phyloP scores from a whole-genome alignment of 192 early-diverging fungal genomes.

The Coemansia sp. region DNA sequence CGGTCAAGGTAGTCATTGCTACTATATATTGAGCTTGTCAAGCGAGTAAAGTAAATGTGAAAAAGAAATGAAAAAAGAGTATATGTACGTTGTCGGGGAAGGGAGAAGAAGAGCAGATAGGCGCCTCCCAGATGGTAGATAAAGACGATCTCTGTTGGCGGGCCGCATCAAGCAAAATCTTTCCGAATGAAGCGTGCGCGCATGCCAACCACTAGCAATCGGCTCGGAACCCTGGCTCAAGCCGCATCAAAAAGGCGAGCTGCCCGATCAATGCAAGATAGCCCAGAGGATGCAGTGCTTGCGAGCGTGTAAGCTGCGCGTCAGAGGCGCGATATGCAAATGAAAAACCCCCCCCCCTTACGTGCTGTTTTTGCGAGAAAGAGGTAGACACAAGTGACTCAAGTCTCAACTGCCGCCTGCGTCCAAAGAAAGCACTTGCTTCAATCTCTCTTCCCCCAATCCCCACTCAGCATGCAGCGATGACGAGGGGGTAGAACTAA shows the following conservation, averaged over 20 bases:
- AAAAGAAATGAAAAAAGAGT: not conserved
- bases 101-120: not conserved
- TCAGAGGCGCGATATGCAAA: not conserved
- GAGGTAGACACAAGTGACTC: not conserved
- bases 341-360: too few relatives aligned
- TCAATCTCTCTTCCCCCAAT: too few relatives aligned
- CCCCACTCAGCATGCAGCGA: not conserved
- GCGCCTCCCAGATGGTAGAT: not conserved
- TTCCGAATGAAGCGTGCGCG: not conserved
- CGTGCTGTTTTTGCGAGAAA: not conserved
- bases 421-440: too few relatives aligned
- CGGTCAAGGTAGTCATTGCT: too few relatives aligned
- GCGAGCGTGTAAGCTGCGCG: not conserved
- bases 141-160: not conserved
- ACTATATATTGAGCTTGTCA: not conserved
- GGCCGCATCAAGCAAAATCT: not conserved
- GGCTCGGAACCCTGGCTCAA: slow-evolving; percentile 4
- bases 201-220: not conserved
- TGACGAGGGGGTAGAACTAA: not conserved
- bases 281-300: not conserved
- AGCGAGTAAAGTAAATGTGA: too few relatives aligned
- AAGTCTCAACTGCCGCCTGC: too few relatives aligned
- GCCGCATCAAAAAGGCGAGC: not conserved
- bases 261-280: not conserved
- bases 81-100: not conserved